Evolutionary conservation across 257 asterid genomes (phyloP), one percentile per base, ranked within the genome.

Genomic region (Nicotiana knightiana): DNA sequence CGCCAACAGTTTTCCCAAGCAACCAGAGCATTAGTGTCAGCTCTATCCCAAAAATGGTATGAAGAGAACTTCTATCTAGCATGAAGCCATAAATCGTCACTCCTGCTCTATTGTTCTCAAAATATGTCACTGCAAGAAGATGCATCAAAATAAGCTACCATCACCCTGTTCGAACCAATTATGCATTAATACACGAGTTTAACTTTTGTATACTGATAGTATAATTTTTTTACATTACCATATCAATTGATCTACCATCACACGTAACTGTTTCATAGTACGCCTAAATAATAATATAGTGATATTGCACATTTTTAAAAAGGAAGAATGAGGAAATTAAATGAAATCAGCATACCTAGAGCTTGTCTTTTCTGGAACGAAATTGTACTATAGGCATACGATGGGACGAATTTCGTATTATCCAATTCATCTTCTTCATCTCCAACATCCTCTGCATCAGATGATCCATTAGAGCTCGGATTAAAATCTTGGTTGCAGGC

Each of bases 301-400:
- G 54, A 53, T 46, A 5, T 11, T 26, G 39, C n/a, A 11, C 9
- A 4, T 63, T 28, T 63, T 10, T 63, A 1, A 51, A 28, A 51
- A 21, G 3, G 48, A 39, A 3, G 4, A 51, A 51, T 4, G 4
- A 26, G 67, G 28, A n/a, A 79, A 7, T 24, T 5, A 48, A 48
- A 3, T 17, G 57, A 64, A 17, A 48, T 51, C 33, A 63, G 70
- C 89, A 81, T 75, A 96, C 99, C 98, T 71, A 96, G 81, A 21
- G 99, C 98, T 51, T 96, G 98, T 84, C 98, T 88, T 83, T 93
- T 96, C 84, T 96, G 99, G 78, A 94, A 94, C 1, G 99, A 96
- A 84, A 94, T 88, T 7, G 98, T 90, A 92, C 90, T 94, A 84
- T 86, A 78, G 15, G 84, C 91, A 59, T 91, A 92, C 0, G 96